Conservation (phyloP, 495 filamentous ascomycete genomes). For the Aspergillus baeticus region DNA sequence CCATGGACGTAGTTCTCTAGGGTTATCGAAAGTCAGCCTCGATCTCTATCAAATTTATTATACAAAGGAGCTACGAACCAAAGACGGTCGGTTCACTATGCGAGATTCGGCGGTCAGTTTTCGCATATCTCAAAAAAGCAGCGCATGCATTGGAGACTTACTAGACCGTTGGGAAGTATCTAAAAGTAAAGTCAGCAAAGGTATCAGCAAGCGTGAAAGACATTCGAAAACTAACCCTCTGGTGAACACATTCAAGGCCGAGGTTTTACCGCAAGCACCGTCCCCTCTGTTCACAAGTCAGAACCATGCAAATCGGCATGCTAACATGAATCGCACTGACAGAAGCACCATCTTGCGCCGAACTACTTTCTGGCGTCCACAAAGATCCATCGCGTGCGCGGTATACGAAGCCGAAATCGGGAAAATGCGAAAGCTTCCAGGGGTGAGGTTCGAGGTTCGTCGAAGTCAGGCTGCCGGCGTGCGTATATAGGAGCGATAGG, state of each 20-base stretch:
- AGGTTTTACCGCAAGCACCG: constrained; percentile 97
- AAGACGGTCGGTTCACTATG: constrained; percentile 91
- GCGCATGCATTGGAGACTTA: constrained; percentile 37
- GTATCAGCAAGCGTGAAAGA: constrained; percentile 11
- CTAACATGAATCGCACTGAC: constrained; percentile 52
- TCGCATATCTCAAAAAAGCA: constrained; percentile 10
- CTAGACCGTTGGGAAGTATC: constrained; percentile 98
- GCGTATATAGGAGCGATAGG: constrained; percentile 4
- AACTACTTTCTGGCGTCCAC: constrained; percentile 72
- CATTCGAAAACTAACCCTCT: constrained; percentile 66
- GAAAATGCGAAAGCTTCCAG: constrained; percentile 4
- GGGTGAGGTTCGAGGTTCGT: not conserved
- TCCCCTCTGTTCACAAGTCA: constrained; percentile 66
- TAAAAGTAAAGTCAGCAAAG: constrained; percentile 35
- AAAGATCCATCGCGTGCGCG: constrained; percentile 42
- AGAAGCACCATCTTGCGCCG: constrained; percentile 97
- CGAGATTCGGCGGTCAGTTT: constrained; percentile 22
- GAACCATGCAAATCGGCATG: not conserved
- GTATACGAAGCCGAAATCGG: constrained; percentile 1
- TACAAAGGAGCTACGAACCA: constrained; percentile 44
- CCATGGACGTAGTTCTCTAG: constrained; percentile 97
- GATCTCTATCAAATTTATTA: constrained; percentile 4
- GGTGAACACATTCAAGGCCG: constrained; percentile 95
- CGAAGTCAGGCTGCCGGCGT: not conserved
- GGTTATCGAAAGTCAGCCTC: constrained; percentile 28